These are phyloP conservation scores for Rehmannia glutinosa DNA, from an alignment of 257 asterid species.

Conservation along the genomic window DNA sequence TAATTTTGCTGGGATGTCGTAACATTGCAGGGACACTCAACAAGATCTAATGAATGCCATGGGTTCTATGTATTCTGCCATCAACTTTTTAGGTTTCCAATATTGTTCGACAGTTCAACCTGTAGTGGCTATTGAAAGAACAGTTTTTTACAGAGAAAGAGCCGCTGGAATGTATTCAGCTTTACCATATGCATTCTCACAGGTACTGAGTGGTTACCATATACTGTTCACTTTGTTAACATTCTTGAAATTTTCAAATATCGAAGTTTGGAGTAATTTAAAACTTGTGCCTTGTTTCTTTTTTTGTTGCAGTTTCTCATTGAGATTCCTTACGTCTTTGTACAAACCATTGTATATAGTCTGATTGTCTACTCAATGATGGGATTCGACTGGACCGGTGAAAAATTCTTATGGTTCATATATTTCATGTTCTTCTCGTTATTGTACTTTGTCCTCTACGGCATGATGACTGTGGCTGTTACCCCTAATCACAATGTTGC, in stretches of 20 bases:
- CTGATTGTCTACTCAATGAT: not conserved
- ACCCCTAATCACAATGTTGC: not conserved
- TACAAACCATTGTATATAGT: not conserved
- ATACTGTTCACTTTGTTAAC: no score
- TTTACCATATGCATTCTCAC: not conserved
- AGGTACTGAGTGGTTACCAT: not conserved
- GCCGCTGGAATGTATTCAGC: slow-evolving; percentile 1
- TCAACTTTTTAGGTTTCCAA: not conserved
- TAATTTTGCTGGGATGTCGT: not conserved
- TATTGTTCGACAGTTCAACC: not conserved
- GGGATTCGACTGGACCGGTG: slow-evolving; percentile 1
- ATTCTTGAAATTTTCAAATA: no score
- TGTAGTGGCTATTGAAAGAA: not conserved
- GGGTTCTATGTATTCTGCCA: not conserved
- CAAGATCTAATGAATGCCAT: not conserved
- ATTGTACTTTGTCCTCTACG: not conserved
- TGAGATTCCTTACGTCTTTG: not conserved
- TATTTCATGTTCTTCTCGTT: not conserved
- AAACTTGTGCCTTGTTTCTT: not conserved
- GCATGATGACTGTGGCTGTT: not conserved
- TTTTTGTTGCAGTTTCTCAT: not conserved
- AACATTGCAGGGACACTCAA: slow-evolving; percentile 30
- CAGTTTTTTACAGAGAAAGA: not conserved
- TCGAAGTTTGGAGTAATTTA: not conserved
- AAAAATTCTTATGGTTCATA: not conserved